Conservation (phyloP, 164 flowering plant genomes). For the Malania oleifera region DNA sequence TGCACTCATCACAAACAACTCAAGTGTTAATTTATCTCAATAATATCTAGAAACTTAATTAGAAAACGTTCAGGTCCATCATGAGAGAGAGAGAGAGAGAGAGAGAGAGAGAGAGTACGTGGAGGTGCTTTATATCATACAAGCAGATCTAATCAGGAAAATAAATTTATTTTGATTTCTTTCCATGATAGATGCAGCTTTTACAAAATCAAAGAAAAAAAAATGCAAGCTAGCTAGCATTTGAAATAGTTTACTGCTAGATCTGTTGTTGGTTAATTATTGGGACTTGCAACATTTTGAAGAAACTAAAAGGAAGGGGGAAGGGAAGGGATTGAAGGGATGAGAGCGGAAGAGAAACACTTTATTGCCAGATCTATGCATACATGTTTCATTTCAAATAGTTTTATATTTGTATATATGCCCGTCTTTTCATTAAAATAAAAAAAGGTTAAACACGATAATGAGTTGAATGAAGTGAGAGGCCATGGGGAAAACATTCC, state of each 20-base stretch:
- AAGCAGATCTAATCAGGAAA: background rate
- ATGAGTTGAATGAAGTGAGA: slow-evolving; percentile 6
- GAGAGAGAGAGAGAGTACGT: background rate
- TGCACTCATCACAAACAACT: background rate
- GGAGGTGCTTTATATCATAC: too few relatives aligned
- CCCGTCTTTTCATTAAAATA: slow-evolving; percentile 1
- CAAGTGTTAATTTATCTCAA: background rate
- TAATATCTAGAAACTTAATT: background rate
- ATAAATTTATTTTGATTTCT: too few relatives aligned
- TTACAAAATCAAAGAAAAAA: too few relatives aligned
- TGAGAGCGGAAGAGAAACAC: slow-evolving; percentile 10
- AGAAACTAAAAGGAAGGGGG: too few relatives aligned
- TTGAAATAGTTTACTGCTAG: too few relatives aligned
- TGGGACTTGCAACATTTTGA: too few relatives aligned
- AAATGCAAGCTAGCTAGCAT: too few relatives aligned
- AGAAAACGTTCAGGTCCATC: background rate
- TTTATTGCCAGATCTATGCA: slow-evolving; percentile 36
- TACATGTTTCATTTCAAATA: slow-evolving; percentile 23
- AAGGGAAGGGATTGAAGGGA: too few relatives aligned
- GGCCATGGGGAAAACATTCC: slow-evolving; percentile 11
- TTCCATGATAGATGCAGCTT: background rate
- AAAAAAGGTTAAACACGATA: background rate
- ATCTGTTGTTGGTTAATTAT: too few relatives aligned
- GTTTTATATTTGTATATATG: slow-evolving; percentile 7
- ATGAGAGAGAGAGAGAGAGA: background rate